Evolutionary conservation across 2,329 filamentous ascomycete genomes (phyloP), one percentile per base, ranked within the genome.

Genomic region (Colletotrichum salicis): DNA sequence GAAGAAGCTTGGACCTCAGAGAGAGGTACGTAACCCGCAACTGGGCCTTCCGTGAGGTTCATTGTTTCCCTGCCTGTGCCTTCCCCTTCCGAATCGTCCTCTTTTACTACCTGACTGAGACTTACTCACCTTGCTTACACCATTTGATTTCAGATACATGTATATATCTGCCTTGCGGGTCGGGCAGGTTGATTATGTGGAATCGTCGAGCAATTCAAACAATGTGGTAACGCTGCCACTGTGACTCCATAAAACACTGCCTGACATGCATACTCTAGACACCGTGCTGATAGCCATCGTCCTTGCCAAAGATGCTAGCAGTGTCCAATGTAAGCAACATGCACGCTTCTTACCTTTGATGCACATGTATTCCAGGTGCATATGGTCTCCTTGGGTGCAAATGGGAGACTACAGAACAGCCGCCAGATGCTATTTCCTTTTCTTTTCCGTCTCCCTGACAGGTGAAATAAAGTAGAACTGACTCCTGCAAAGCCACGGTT

Each of bases 1-100:
- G 33, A 55, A 55, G 51, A 55, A 55, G 61, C 61, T 64, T 55
- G 33, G 61, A 51, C 51, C 51, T 29, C 24, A 55, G 31, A 35
- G 24, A 35, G 55, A 11, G 22, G 33, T 5, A 64, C 61, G 61
- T 29, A 41, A 33, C 61, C 6, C 6, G 5, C 12, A 5, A 31
- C 6, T 37, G n/a, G 12, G 19, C 22, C 35, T 7, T 15, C 35
- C 11, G 37, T 41, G 37, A 15, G 15, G 5, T 37, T 35, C 7
- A 24, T 15, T 5, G 29, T 12, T 62, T 52, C 12, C 45, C 15
- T 22, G 19, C 24, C 22, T 37, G 29, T 56, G 54, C 54, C 24
- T 37, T 12, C n/a, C 45, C 29, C 45, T 60, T 59, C 33, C 12
- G 22, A 35, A 19, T 37, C 33, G 22, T 31, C 15, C 15, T 45